Percentiles rank a stretch among this genome's conserved stretches.
Evolutionary conservation across 2,329 filamentous ascomycete genomes (phyloP).

Genomic region (Phialocephala sp.): DNA sequence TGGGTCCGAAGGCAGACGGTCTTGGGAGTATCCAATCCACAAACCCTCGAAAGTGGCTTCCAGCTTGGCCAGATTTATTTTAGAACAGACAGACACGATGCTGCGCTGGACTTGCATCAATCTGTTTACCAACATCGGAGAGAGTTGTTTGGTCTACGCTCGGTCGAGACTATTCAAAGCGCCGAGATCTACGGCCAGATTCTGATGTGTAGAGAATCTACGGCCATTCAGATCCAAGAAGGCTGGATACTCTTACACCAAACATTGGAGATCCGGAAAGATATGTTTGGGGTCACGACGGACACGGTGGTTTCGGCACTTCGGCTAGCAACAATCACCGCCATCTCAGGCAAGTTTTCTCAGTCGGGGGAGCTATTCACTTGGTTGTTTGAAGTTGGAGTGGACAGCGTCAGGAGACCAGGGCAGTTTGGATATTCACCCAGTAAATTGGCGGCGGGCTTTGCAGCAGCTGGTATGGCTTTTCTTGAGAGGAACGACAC

Average conservation of each 20-base stretch:
- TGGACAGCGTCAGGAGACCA: slow-evolving; percentile 1
- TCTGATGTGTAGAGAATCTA: not conserved
- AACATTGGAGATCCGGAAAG: not conserved
- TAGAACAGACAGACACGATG: not conserved
- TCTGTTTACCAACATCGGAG: not conserved
- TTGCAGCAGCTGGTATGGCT: slow-evolving; percentile 1
- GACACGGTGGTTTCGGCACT: slow-evolving; percentile 2
- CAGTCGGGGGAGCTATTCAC: not conserved
- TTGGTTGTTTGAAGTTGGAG: slow-evolving; percentile 3
- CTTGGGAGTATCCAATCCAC: not conserved
- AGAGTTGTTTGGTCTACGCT: not conserved
- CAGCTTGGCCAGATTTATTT: not conserved
- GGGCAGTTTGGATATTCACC: not conserved
- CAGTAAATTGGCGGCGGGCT: not conserved
- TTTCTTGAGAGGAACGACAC: not conserved
- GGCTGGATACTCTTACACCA: not conserved
- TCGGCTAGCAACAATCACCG: not conserved
- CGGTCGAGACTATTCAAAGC: not conserved
- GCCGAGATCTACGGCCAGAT: slow-evolving; percentile 7
- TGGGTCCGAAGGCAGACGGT: slow-evolving; percentile 1
- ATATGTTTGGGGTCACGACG: not conserved
- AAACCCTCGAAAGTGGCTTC: slow-evolving; percentile 1
- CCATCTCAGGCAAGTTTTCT: not conserved
- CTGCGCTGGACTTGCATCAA: not conserved
- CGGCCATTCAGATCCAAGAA: not conserved